Percentiles rank a stretch among this genome's conserved stretches.
phyloP scores from a whole-genome alignment of 2,329 filamentous ascomycete species.

The Clonostachys solani region DNA sequence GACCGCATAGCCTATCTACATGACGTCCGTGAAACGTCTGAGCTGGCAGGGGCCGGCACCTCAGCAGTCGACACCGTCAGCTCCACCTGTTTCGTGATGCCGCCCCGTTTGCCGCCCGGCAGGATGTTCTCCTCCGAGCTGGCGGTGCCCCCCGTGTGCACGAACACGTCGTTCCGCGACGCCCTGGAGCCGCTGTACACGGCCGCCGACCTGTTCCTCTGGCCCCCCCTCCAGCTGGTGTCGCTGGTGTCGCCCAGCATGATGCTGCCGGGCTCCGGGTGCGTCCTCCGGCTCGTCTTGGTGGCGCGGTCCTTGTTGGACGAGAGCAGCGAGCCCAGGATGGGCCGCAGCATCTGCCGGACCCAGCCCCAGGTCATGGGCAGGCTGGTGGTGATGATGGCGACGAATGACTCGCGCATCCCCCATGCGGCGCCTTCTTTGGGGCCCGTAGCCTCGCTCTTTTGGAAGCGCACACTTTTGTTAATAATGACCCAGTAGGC shows the following conservation, averaged over 20 bases:
- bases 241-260: conserved; percentile 10
- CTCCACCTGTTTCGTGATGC: too few species aligned
- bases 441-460: conserved; percentile 17
- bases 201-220: background rate
- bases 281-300: too few species aligned
- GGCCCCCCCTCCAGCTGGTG: background rate
- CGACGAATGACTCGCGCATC: conserved; percentile 22
- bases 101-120: too few species aligned
- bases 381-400: conserved; percentile 28
- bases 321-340: conserved; percentile 14
- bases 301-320: conserved; percentile 8
- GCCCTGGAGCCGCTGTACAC: too few species aligned
- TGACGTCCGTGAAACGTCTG: too few species aligned
- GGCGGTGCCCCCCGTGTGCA: too few species aligned
- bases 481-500: too few species aligned
- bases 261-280: conserved; percentile 11
- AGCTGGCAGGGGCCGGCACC: too few species aligned
- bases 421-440: conserved; percentile 4
- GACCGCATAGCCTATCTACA: too few species aligned
- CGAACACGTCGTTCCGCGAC: too few species aligned
- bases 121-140: too few species aligned
- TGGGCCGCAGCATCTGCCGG: conserved; percentile 14
- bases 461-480: conserved; percentile 20
- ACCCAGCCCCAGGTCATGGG: conserved; percentile 20
- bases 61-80: too few species aligned